phyloP scores from a whole-genome alignment of 768 basidiomycete genomes.

The Asterophora lycoperdoides region DNA sequence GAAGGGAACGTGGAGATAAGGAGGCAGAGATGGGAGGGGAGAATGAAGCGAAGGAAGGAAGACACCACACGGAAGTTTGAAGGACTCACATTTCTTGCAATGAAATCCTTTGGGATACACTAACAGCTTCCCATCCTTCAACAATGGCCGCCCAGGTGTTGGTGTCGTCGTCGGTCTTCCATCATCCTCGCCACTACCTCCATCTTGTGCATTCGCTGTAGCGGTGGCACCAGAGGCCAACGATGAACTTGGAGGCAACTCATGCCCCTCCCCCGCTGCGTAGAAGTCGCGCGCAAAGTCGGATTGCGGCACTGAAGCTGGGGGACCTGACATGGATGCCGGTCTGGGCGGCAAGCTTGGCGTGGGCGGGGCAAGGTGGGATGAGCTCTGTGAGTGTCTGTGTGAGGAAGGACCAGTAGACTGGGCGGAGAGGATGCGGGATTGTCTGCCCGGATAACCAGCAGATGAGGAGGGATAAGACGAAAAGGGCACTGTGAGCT shows the following conservation, averaged over 20 bases:
- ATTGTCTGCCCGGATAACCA: constrained; percentile 22
- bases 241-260: neutral
- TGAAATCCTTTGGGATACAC: constrained; percentile 63
- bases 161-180: constrained; percentile 62
- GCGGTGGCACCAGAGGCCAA: too few relatives aligned
- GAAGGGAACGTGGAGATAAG: too few relatives aligned
- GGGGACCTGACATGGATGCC: constrained; percentile 14
- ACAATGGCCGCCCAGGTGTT: constrained; percentile 61
- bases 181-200: constrained; percentile 1
- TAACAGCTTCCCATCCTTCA: constrained; percentile 56
- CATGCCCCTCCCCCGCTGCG: too few relatives aligned
- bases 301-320: constrained; percentile 24
- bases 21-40: neutral
- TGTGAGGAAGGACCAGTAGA: too few relatives aligned
- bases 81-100: constrained; percentile 62
- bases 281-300: constrained; percentile 68
- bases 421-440: constrained; percentile 5
- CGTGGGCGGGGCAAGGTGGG: constrained; percentile 1
- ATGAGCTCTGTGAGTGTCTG: too few relatives aligned
- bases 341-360: constrained; percentile 24
- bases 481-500: constrained; percentile 4
- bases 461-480: constrained; percentile 17
- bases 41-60: neutral
- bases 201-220: too few relatives aligned
- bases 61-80: too few relatives aligned